Percentiles rank a stretch among this genome's conserved stretches.
Conservation (phyloP, 2,329 filamentous ascomycete species). For the Fusarium sp. region DNA sequence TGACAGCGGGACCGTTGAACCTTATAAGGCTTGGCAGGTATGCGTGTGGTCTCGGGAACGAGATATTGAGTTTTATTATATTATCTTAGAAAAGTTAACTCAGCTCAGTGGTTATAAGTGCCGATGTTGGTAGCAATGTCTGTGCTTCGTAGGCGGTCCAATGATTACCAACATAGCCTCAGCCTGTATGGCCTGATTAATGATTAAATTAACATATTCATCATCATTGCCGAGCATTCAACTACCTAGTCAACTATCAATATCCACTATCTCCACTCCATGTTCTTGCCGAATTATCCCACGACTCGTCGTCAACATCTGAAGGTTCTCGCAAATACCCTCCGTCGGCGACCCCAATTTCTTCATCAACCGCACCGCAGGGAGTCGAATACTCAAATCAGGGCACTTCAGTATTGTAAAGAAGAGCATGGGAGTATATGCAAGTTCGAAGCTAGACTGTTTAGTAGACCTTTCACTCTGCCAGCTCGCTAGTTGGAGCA, state of each 20-base stretch:
- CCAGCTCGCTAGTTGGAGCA: not conserved
- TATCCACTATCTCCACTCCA: not conserved
- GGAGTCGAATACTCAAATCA: not conserved
- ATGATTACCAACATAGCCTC: rapidly evolving
- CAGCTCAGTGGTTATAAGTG: not conserved
- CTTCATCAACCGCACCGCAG: not conserved
- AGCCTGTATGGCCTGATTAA: not conserved
- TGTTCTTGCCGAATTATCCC: not conserved
- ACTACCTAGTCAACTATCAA: not conserved
- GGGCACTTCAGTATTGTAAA: not conserved
- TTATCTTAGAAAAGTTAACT: not conserved
- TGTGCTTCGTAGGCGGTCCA: not conserved
- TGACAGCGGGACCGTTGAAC: not conserved
- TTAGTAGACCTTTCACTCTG: not conserved
- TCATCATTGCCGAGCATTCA: not conserved
- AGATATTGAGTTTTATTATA: not conserved
- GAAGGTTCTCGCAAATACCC: not conserved
- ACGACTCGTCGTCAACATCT: not conserved
- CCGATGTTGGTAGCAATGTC: not conserved
- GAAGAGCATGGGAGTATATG: not conserved
- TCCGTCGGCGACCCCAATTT: not conserved
- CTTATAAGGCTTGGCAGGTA: not conserved
- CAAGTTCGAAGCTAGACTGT: not conserved
- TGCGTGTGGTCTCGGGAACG: not conserved
- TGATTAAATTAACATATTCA: not conserved